Base-by-base conservation (phyloP, 148 eudicot species). In the Fagopyrum homotropicum region DNA sequence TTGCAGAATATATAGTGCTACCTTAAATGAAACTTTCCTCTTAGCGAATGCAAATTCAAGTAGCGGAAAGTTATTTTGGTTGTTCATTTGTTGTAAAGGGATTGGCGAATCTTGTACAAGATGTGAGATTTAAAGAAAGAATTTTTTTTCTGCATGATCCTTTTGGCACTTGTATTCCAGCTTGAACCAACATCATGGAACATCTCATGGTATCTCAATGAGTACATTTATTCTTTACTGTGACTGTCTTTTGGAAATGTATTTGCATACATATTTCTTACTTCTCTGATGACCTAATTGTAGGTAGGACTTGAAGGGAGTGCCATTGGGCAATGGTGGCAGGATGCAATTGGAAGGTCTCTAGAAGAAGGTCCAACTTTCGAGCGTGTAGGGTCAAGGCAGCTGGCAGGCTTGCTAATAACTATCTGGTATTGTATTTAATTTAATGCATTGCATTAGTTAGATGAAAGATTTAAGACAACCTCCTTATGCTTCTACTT, bases 241-340 rank as follows among this genome's bases (percentile, higher is more conserved):
- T 55, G 14, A 15, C 26, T 55, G 59, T 15, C 2, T 55, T n/a
- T 55, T 6, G 17, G 17, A 55, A 15, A 55, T 55, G 17, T 0
- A 56, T 57, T n/a, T 57, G 63, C 30, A 7, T 7, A 19, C 10
- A 19, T 8, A 5, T 57, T 19, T 63, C 69, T 63, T 72, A 72
- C 76, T 79, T 73, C 56, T 82, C 16, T 64, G 77, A 74, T 78
- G 59, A 35, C 76, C 75, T 75, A 79, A 79, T 51, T 87, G 77
- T 88, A 95, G 99, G 97, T 95, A 85, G 99, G 99, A 84, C 89
- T 95, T 77, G 99, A 95, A 92, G 99, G 99, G 81, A 95, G 99
- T 82, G 81, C 99, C 59, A 84, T 89, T 61, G 99, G 99, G 80
- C 92, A 92, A 68, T 86, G 83, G 83, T 95, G 99, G 99, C 97